These are phyloP conservation scores for Dichotomopilus funicola DNA, from an alignment of 2,329 filamentous ascomycete genomes.

Conservation along the genomic window DNA sequence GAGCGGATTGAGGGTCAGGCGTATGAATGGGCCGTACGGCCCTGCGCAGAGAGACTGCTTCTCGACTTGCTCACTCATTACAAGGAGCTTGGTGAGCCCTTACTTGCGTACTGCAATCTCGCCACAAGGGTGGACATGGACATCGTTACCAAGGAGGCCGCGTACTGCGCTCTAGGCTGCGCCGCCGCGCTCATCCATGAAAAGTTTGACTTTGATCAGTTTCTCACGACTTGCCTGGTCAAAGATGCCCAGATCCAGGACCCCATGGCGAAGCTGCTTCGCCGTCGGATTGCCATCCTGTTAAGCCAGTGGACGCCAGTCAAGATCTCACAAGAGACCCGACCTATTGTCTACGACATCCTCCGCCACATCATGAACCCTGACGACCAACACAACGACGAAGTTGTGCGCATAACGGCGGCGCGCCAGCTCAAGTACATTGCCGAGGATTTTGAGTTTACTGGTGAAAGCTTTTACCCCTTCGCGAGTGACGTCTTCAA, in stretches of 20 bases:
- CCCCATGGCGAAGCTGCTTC: slow-evolving; percentile 67
- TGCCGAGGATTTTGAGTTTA: slow-evolving; percentile 79
- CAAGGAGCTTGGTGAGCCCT: slow-evolving; percentile 71
- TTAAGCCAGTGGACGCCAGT: slow-evolving; percentile 85
- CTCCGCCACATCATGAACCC: slow-evolving; percentile 79
- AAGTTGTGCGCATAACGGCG: slow-evolving; percentile 86
- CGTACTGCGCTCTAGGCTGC: slow-evolving; percentile 88
- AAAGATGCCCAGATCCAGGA: slow-evolving; percentile 64
- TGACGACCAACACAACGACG: slow-evolving; percentile 73
- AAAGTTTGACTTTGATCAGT: slow-evolving; percentile 74
- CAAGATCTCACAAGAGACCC: slow-evolving; percentile 61
- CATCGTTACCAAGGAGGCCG: slow-evolving; percentile 81
- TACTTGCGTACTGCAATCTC: slow-evolving; percentile 75
- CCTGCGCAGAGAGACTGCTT: slow-evolving; percentile 90
- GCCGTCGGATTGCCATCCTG: slow-evolving; percentile 81
- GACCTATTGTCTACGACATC: slow-evolving; percentile 75
- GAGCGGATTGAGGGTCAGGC: slow-evolving; percentile 79
- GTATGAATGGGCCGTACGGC: slow-evolving; percentile 87
- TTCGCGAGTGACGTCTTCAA: slow-evolving; percentile 68
- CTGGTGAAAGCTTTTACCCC: slow-evolving; percentile 64
- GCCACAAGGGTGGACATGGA: slow-evolving; percentile 61
- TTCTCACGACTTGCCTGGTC: slow-evolving; percentile 69
- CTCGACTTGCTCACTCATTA: slow-evolving; percentile 85
- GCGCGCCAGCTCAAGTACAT: slow-evolving; percentile 76
- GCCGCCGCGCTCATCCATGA: slow-evolving; percentile 69